Base-by-base conservation (phyloP, 768 basidiomycete genomes). In the Mycena olivaceomarginata region DNA sequence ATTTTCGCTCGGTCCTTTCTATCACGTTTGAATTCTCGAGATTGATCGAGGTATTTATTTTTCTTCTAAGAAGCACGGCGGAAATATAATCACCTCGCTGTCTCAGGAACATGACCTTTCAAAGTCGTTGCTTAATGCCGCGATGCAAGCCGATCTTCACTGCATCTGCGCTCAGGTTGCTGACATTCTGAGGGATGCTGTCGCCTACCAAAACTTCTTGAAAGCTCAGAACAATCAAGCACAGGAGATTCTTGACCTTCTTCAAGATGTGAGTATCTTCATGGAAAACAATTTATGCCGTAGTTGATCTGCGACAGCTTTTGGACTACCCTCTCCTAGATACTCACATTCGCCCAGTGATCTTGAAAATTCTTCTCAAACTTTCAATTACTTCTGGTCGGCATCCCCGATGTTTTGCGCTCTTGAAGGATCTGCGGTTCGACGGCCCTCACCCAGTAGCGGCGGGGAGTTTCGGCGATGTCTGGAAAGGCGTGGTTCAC, bases 191-290 rank as follows among this genome's bases (percentile, higher is more conserved):
- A 2, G 12, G 10, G 65, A 76, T 67, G 40, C 41, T 11, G 22
- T 48, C 18, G 41, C 65, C 11, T 53, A 25, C 41, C 56, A 67
- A 25, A 53, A 67, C 25, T 72, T 76, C 25, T 56, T 67, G 43
- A 60, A 51, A 43, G 57, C 53, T 40, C 46, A 25, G 40, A 56
- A 59, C 22, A 53, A 68, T 12, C 18, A 73, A 4, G 76, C 79
- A 39, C 76, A 77, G 41, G 43, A 74, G 40, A 63, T 81, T 13
- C 70, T 81, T 12, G 75, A 81, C 43, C 79, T 79, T 41, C 64
- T 81, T 15, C 80, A 81, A 69, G 76, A 70, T 48, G 80, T 80
- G 51, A 8, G 74, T 80, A 40, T 12, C 1, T 67, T 68, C 25
- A 46, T 41, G 2, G 20, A 16, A 22, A 41, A 53, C 51, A 13